Base-by-base conservation (phyloP, 2,329 filamentous ascomycete genomes). In the Simplicillium aogashimaense region DNA sequence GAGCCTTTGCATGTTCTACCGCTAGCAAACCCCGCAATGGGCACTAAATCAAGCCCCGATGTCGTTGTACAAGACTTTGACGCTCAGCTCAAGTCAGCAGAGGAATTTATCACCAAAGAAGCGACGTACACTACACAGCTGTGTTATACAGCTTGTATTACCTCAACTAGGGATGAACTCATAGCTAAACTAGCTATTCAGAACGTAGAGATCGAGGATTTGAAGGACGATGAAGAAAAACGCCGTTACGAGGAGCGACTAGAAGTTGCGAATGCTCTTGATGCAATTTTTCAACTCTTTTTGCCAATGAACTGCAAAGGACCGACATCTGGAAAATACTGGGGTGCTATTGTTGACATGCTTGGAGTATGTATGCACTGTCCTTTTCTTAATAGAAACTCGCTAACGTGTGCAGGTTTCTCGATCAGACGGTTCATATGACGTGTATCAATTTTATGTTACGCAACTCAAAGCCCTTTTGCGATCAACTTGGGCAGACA, bases 271-370 rank as follows among this genome's bases (percentile, higher is more conserved):
- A 68, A 67, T 42, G 56, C 55, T 25, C 59, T 60, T 2, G 60
- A 67, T 29, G 43, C 51, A 2, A 29, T 69, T 1, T 67, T 66
- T 43, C 50, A 51, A 7, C 61, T 69, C 30, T 72, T 70, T 42
- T 50, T 70, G 7, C 65, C 67, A 1, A 30, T 47, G 0, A 42
- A 50, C 2, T 58, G 59, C 16, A 48, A 59, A 8, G 59, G 58
- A 0, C 58, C 64, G 1, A 69, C 64, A 3, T 54, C 55, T 1
- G 43, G 45, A 5, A 68, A 65, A 40, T 70, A 59, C 39, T 71
- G 66, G 67, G 67, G 65, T 2, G 61, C 65, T n/a, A 31, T 66
- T 0, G 51, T 50, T 41, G 43, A 39, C 3, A 17, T 60, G 9
- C 20, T 25, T 9, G 20, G 20, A 5, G 20, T 25, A 25, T 25